Conservation (phyloP, 1,284 basidiomycete species). For the Microbotryum lychnidis-dioicae region DNA sequence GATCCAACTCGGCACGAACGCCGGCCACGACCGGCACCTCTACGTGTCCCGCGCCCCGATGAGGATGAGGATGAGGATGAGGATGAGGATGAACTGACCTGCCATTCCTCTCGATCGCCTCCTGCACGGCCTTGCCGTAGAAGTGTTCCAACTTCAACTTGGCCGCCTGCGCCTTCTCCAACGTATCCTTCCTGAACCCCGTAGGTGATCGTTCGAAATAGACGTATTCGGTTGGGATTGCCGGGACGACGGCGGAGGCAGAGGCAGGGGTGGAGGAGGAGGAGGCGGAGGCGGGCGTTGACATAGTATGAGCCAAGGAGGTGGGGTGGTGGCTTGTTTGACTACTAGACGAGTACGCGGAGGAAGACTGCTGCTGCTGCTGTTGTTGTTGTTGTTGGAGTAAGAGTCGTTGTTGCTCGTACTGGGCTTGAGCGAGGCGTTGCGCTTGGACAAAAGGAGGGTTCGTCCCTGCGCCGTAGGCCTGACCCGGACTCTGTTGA, state of each 20-base stretch:
- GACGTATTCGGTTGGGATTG: slow-evolving; percentile 62
- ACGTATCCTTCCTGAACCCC: slow-evolving; percentile 76
- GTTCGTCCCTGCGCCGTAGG: slow-evolving; percentile 22
- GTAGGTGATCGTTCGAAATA: slow-evolving; percentile 85
- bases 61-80: neutral
- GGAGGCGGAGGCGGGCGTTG: slow-evolving; percentile 10
- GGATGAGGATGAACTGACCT: slow-evolving; percentile 48
- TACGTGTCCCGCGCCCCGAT: neutral
- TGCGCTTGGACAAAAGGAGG: slow-evolving; percentile 24
- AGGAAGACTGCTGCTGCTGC: slow-evolving; percentile 10
- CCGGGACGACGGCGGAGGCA: neutral
- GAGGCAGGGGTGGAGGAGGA: neutral
- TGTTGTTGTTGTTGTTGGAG: slow-evolving; percentile 5
- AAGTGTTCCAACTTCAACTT: slow-evolving; percentile 96
- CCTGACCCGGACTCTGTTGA: neutral
- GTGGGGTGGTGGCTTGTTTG: slow-evolving; percentile 4
- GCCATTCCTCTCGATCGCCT: slow-evolving; percentile 78
- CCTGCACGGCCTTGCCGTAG: slow-evolving; percentile 91
- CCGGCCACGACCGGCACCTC: neutral
- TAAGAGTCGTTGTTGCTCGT: slow-evolving; percentile 4
- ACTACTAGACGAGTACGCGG: neutral
- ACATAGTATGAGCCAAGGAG: neutral
- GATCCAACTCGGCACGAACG: neutral
- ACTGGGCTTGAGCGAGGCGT: slow-evolving; percentile 9
- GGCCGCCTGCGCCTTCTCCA: slow-evolving; percentile 86